Evolutionary conservation across 148 eudicot genomes (phyloP).

Genomic region (Simmondsia chinensis): DNA sequence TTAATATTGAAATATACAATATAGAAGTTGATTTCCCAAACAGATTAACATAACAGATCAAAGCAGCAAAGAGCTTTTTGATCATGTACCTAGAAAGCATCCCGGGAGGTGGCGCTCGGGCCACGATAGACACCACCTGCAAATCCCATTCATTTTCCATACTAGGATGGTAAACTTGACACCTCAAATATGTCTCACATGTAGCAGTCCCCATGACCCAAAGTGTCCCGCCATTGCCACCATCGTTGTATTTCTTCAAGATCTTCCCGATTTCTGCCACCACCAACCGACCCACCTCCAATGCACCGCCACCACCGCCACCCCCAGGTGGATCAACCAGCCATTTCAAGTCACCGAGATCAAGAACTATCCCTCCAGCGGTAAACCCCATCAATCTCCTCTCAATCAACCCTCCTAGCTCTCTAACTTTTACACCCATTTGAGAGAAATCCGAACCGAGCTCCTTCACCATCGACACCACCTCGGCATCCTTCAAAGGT

Average conservation of each 20-base stretch:
- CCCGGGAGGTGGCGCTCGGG: slow-evolving; percentile 46
- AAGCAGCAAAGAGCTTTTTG: not conserved
- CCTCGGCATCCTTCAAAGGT: slow-evolving; percentile 31
- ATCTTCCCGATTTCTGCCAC: slow-evolving; percentile 27
- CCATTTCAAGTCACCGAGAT: slow-evolving; percentile 56
- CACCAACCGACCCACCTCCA: slow-evolving; percentile 20
- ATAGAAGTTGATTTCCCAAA: no score
- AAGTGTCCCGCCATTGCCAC: slow-evolving; percentile 22
- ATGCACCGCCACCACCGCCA: slow-evolving; percentile 16
- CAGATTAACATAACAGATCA: not conserved
- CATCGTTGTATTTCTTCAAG: slow-evolving; percentile 26
- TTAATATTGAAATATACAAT: no score
- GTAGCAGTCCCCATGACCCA: slow-evolving; percentile 91
- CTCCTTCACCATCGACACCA: slow-evolving; percentile 36
- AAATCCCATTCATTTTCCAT: slow-evolving; percentile 96
- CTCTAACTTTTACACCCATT: slow-evolving; percentile 24
- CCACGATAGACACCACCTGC: slow-evolving; percentile 78
- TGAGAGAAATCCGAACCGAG: slow-evolving; percentile 20
- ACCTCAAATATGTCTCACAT: slow-evolving; percentile 93
- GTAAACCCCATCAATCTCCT: slow-evolving; percentile 18
- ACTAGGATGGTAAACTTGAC: slow-evolving; percentile 72
- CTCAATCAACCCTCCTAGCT: slow-evolving; percentile 42
- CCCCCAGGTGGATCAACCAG: slow-evolving; percentile 29
- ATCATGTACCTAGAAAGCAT: slow-evolving; percentile 61
- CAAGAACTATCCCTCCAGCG: slow-evolving; percentile 38